Evolutionary conservation across 495 filamentous ascomycete species (phyloP).

Genomic region (Penicillium odoratum): DNA sequence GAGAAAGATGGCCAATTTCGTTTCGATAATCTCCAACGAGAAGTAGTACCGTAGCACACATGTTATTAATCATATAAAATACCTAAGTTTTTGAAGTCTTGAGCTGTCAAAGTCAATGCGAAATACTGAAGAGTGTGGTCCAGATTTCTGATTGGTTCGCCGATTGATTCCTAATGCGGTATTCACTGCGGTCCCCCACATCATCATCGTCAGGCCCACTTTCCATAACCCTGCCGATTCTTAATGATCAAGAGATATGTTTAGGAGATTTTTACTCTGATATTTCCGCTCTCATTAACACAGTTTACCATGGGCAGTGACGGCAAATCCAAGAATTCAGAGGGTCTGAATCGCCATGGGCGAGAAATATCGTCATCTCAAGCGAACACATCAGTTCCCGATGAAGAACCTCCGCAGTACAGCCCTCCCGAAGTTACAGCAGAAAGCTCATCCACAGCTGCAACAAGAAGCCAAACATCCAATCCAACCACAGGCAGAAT

Average conservation of each 20-base stretch:
- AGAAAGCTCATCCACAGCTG: background rate
- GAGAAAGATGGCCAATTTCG: background rate
- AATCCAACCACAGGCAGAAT: background rate
- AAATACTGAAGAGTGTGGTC: background rate
- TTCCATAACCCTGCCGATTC: background rate
- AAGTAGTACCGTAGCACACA: no score
- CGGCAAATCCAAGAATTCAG: background rate
- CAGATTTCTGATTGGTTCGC: background rate
- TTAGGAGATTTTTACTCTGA: background rate
- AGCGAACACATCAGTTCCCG: background rate
- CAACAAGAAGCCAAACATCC: background rate
- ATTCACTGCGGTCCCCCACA: background rate
- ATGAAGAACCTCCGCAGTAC: conserved; percentile 11
- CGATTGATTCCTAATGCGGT: background rate
- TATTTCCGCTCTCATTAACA: background rate
- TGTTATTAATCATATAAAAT: background rate
- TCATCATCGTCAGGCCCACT: background rate
- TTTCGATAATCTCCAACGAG: background rate
- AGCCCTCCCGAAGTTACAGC: background rate
- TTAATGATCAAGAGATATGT: background rate
- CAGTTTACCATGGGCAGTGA: background rate
- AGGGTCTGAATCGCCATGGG: conserved; percentile 2
- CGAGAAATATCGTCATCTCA: background rate
- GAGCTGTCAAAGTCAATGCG: background rate
- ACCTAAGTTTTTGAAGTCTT: background rate